These are phyloP conservation scores for Tilletia horrida DNA, from an alignment of 1,284 basidiomycete genomes.

Conservation along the genomic window DNA sequence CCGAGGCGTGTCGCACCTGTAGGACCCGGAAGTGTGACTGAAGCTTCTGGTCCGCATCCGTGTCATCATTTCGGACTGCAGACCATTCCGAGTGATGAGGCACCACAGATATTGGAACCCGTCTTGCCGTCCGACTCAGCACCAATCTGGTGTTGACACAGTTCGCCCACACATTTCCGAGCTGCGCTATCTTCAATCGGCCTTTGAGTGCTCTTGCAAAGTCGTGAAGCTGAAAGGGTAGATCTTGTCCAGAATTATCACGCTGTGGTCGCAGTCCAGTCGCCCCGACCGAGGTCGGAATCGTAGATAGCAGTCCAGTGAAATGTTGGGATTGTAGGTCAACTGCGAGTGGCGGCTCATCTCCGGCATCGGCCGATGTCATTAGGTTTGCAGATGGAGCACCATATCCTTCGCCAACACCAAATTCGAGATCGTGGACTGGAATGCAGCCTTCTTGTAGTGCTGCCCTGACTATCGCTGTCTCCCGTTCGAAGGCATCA, in stretches of 20 bases:
- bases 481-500: conserved; percentile 39
- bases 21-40: not conserved
- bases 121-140: conserved; percentile 27
- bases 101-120: conserved; percentile 14
- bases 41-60: not conserved
- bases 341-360: not conserved
- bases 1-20: not conserved
- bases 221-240: not conserved
- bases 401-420: not conserved
- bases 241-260: conserved; percentile 6
- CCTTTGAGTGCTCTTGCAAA: conserved; percentile 14
- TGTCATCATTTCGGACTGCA: not conserved
- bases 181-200: conserved; percentile 31
- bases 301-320: not conserved
- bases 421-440: conserved; percentile 2
- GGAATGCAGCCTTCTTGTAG: not conserved
- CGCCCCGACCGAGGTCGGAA: conserved; percentile 4
- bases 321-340: conserved; percentile 6
- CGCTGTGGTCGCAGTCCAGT: conserved; percentile 2
- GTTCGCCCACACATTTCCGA: conserved; percentile 44
- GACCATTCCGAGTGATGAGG: not conserved
- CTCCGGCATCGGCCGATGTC: not conserved
- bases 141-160: conserved; percentile 35
- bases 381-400: not conserved
- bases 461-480: conserved; percentile 22